These are phyloP conservation scores for Clarkia xantiana DNA, from an alignment of 345 rosid species.

Conservation along the genomic window DNA sequence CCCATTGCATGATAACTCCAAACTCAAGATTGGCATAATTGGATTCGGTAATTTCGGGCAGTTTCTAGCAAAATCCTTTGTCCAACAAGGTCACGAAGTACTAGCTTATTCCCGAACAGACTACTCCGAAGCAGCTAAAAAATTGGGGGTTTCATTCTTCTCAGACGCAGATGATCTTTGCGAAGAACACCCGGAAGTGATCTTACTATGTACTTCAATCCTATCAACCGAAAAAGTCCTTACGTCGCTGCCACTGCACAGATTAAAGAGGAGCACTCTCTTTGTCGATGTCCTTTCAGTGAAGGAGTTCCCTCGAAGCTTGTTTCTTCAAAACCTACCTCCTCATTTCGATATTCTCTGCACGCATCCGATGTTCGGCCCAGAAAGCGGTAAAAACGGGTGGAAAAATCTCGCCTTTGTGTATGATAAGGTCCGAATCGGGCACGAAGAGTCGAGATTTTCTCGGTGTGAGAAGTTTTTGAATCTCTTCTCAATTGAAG, in stretches of 20 bases:
- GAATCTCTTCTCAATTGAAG: conserved; percentile 31
- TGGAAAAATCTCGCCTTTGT: conserved; percentile 39
- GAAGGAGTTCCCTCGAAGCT: conserved; percentile 37
- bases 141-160: conserved; percentile 38
- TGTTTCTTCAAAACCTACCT: conserved; percentile 26
- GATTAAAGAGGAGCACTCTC: conserved; percentile 49
- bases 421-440: conserved; percentile 43
- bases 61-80: conserved; percentile 53
- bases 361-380: conserved; percentile 65
- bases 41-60: conserved; percentile 79
- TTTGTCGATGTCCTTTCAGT: conserved; percentile 70
- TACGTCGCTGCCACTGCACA: conserved; percentile 43
- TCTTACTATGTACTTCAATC: conserved; percentile 64
- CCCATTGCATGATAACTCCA: conserved; percentile 20
- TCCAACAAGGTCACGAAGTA: conserved; percentile 48
- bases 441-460: conserved; percentile 19
- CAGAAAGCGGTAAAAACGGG: conserved; percentile 33
- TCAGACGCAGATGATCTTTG: conserved; percentile 57
- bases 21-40: conserved; percentile 52
- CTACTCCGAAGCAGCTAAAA: conserved; percentile 21
- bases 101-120: conserved; percentile 49
- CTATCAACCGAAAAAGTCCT: conserved; percentile 60
- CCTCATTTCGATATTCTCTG: conserved; percentile 33
- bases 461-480: conserved; percentile 30
- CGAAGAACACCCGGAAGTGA: conserved; percentile 78